Base-by-base conservation (phyloP, 176 grass and related monocot species). In the maize (Zea mays) region DNA sequence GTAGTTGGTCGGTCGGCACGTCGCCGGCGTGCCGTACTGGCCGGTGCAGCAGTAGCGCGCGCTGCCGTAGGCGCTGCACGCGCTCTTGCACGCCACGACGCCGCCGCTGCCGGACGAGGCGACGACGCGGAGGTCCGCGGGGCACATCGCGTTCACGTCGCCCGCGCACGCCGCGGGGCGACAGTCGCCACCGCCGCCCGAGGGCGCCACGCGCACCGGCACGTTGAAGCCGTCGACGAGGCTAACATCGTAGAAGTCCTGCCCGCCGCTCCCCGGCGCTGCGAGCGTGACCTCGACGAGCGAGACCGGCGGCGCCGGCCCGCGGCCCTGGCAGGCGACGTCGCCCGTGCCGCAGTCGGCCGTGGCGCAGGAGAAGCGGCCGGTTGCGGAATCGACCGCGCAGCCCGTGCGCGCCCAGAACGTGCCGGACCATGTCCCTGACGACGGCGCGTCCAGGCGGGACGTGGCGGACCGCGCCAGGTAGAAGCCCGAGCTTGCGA, bases 241-340 rank as follows among this genome's bases (percentile, higher is more conserved):
- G 87, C 95, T 98, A 4, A 98, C 89, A 74, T 98, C 91, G 71
- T 94, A 98, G 82, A 98, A 94, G 88, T 94, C 95, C 47, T 67
- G 19, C 16, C 51, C 51, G 5, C 72, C 70, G 6, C 27, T 27
- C 27, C 85, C 85, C 0, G 68, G 17, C 2, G 55, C 38, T 34
- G 80, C 81, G 62, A 94, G 83, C 5, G 92, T 91, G 80, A 94
- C 56, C 86, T 94, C 91, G 45, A 72, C 88, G 40, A 91, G 86
- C 16, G 85, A 88, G 10, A 70, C 92, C 2, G 86, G 88, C 5
- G 88, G 80, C 10, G 78, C 21, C 7, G 85, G 85, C 0, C 88
- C 83, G 33, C 39, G 36, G 40, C 81, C 69, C 62, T 85, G 55
- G 79, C 83, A 88, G 16, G 75, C 20, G 38, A 85, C 80, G 56